Evolutionary conservation across 2,329 filamentous ascomycete genomes (phyloP), one percentile per base, ranked within the genome.

Genomic region (Alternaria angustiovoidea): DNA sequence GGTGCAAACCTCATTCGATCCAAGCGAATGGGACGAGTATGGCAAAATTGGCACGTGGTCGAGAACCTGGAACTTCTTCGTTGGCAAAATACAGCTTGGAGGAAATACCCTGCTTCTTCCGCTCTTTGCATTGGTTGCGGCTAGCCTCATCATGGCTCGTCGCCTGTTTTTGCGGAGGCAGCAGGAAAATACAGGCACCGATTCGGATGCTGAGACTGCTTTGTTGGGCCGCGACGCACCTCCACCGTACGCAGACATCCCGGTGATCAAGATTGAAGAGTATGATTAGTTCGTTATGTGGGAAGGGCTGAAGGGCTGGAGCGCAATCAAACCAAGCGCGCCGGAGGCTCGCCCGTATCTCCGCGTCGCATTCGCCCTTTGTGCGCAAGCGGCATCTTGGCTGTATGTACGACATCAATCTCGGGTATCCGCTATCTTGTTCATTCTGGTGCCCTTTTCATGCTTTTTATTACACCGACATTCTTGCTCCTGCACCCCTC

Each of bases 1-100:
- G 60, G 36, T 68, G n/a, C 55, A 56, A 38, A 74, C 70, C 0
- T 36, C 57, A 4, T 75, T 66, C 54, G 68, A 74, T 18, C 72
- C 73, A 1, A 48, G 60, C 12, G 68, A 75, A 32, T 75, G 74
- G 74, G 74, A 76, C 49, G 54, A 65, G 32, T 72, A 69, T 57
- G 73, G 73, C 53, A 66, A 67, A 51, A 59, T 72, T 28, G 73
- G 72, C 20, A 70, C 74, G 2, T 67, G 57, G 60, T 46, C 59
- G 16, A 64, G 69, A 51, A 52, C 47, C 14, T 66, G 53, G 64
- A 61, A 64, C 51, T n/a, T 63, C 28, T 18, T 71, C 5, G 16
- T 60, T 34, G 62, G 51, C 32, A 64, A 54, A 26, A 53, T 62
- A n/a, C 63, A 63, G 39, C 24, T 73, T 34, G 43, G 61, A 32